Base-by-base conservation (phyloP, 495 filamentous ascomycete species). In the Immersiella caudata region DNA sequence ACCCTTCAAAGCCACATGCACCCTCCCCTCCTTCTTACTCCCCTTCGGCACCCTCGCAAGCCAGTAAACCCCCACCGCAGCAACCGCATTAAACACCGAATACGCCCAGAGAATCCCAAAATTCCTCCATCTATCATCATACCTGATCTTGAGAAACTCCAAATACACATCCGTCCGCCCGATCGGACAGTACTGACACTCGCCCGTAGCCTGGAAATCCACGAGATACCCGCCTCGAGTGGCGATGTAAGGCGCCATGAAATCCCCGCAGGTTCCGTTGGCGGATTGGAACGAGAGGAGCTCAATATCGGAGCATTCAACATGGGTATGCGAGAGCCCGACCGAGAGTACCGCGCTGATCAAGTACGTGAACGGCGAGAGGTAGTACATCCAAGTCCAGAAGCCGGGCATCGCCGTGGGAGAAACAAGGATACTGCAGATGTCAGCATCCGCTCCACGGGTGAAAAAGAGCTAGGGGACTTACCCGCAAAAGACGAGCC, bases 311-410 rank as follows among this genome's bases (percentile, higher is more conserved):
- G 57, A 51, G 22, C 59, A 60, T 8, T 21, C 22, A 5, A 54
- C 60, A 18, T 62, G 20, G 21, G 35, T 50, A 14, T 62, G 60
- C 52, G 54, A 29, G 1, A 69, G 35, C 2, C 36, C 61, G 25
- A 33, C 40, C 6, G 54, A 57, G 0, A 62, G 35, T 9, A 65
- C 73, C 3, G 80, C 79, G n/a, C 80, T 79, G 14, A 84, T 76
- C 1, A 84, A 76, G 70, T 83, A 85, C 52, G 75, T 84, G 71
- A 84, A 84, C 0, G 84, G 83, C 57, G 83, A 80, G 22, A 84
- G 75, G 68, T 83, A 83, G 74, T 85, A 85, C 24, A 85, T 72
- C 33, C 56, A 68, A 24, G n/a, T 64, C 66, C 61, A 86, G 73
- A 86, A 85, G 14, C 75, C 74, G 54, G 79, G 77, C 70, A 86